Base-by-base conservation (phyloP, 2,329 filamentous ascomycete genomes). In the Didymella arachidicola region DNA sequence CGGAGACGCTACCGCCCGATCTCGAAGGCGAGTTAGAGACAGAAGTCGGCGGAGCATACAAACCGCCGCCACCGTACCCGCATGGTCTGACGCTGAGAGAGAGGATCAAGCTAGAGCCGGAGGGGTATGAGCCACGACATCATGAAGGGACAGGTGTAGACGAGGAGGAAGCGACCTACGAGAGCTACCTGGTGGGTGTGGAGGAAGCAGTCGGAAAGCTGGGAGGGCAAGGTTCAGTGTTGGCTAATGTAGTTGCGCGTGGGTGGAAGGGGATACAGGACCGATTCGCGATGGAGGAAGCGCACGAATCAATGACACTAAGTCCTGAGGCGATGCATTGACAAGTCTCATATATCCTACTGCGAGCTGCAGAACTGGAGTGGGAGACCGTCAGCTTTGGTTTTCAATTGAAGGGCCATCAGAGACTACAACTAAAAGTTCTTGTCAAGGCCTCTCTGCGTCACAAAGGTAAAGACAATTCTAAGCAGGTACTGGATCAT, bases 91-190 rank as follows among this genome's bases (percentile, higher is more conserved):
- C 72, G 3, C 53, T 83, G 10, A 60, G 62, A 7, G 70, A 80
- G 29, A 72, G 81, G 27, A 62, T 81, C 1, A 64, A 48, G 26
- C 57, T 75, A 64, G 81, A 83, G 58, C 65, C 67, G 2, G 65
- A 75, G 47, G 76, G 73, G 5, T 82, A 82, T 59, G 78, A 80
- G 68, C 82, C 81, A 1, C 45, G 76, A 11, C 70, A 78, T 61
- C 80, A 83, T 64, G 74, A 79, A 59, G 77, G 76, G 3, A 83
- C 81, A 7, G 81, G 81, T 0, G 81, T 83, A 0, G 77, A 83
- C 66, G 77, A 75, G 22, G 79, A 81, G 49, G 82, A 84, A 64
- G 64, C 66, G 34, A 64, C 74, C 54, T 84, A 83, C 66, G 63
- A 77, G 59, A 79, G 77, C 48, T 66, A 74, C 47, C 60, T 84